A percentile compares a stretch with the other conserved stretches of the same genome.
These are phyloP conservation scores for Aristolochia californica DNA, from an alignment of 164 flowering plant species.

Conservation along the genomic window DNA sequence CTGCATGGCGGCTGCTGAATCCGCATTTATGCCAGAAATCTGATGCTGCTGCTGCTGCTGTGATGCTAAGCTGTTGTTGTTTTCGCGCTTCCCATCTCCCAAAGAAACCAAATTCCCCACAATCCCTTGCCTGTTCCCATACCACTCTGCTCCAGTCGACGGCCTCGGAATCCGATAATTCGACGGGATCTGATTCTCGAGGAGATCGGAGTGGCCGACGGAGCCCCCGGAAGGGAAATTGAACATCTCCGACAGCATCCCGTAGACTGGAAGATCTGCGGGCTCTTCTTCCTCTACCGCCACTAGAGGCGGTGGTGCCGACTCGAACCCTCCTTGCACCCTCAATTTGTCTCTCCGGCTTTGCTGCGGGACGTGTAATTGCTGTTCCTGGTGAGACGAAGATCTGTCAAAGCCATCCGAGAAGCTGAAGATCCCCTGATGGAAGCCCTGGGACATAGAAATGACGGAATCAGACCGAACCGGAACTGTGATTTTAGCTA, in stretches of 20 bases:
- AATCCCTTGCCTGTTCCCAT: slow-evolving; percentile 25
- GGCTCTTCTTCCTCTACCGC: slow-evolving; percentile 34
- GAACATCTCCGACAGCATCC: slow-evolving; percentile 91
- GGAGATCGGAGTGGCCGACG: slow-evolving; percentile 15
- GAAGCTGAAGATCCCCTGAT: slow-evolving; percentile 46
- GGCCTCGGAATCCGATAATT: slow-evolving; percentile 22
- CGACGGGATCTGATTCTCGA: slow-evolving; percentile 30
- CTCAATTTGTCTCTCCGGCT: slow-evolving; percentile 63
- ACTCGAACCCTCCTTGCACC: slow-evolving; percentile 34
- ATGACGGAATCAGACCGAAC: slow-evolving; percentile 10
- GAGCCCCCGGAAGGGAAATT: slow-evolving; percentile 33
- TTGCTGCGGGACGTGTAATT: slow-evolving; percentile 43
- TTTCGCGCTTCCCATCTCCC: slow-evolving; percentile 23
- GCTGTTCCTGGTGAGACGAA: slow-evolving; percentile 37
- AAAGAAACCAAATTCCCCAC: slow-evolving; percentile 17
- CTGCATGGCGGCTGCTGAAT: slow-evolving; percentile 88
- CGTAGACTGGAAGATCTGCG: slow-evolving; percentile 38
- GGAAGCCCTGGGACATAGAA: slow-evolving; percentile 77
- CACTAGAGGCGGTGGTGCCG: slow-evolving; percentile 35
- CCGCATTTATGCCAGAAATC: slow-evolving; percentile 56
- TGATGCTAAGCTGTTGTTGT: slow-evolving; percentile 4
- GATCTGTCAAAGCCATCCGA: slow-evolving; percentile 69
- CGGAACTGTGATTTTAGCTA: not conserved
- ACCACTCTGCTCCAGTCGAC: slow-evolving; percentile 27
- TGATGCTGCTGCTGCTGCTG: slow-evolving; percentile 21